Percentiles rank a stretch among this genome's conserved stretches.
Conservation (phyloP, 345 rosid genomes). For the Hevea brasiliensis region DNA sequence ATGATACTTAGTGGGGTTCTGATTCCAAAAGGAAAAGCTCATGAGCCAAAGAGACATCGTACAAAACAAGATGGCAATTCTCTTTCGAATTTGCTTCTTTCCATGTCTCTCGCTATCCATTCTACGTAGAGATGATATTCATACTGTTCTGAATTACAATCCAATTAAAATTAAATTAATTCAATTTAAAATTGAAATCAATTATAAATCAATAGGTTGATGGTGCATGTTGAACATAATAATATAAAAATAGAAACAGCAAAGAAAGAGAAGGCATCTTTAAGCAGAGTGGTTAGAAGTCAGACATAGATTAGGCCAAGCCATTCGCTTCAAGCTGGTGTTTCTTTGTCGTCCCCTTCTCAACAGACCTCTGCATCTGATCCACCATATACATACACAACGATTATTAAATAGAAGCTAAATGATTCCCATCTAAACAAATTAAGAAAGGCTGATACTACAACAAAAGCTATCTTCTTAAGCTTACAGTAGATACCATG, state of each 20-base stretch:
- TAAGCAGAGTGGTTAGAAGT: slow-evolving; percentile 36
- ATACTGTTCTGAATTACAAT: no score
- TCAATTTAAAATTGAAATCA: no score
- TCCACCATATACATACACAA: background rate
- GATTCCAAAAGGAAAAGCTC: slow-evolving; percentile 39
- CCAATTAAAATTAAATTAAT: no score
- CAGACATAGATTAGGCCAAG: slow-evolving; percentile 42
- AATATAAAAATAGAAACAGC: background rate
- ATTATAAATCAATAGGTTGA: no score
- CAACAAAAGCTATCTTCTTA: no score
- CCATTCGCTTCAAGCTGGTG: slow-evolving; percentile 22
- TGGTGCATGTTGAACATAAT: no score
- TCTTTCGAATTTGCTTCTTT: slow-evolving; percentile 22
- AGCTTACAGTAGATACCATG: no score
- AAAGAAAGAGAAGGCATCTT: slow-evolving; percentile 17
- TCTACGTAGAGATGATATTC: no score
- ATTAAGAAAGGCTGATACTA: no score
- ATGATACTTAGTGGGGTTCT: slow-evolving; percentile 12
- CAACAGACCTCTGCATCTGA: slow-evolving; percentile 18
- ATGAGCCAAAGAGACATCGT: slow-evolving; percentile 33
- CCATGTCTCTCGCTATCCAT: slow-evolving; percentile 19
- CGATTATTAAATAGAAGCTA: no score
- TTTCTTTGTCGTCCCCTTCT: slow-evolving; percentile 22
- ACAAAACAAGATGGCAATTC: slow-evolving; percentile 21
- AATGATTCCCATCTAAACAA: no score